Base-by-base conservation (phyloP, 805 yeast genomes). In the Peterozyma toletana region DNA sequence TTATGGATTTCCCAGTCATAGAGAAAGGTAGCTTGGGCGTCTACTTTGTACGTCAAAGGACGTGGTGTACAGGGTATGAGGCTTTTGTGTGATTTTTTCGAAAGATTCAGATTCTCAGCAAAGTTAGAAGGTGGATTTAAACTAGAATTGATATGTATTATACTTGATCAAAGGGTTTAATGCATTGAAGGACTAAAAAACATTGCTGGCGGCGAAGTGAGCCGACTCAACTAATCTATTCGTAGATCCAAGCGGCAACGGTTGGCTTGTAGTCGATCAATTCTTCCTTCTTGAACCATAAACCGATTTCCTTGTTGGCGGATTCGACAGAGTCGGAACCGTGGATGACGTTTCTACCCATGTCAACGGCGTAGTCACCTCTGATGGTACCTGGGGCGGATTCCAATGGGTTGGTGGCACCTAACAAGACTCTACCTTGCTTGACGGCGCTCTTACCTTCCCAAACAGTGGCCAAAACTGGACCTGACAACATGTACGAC, bases 361-460 rank as follows among this genome's bases (percentile, higher is more conserved):
- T 88, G 74, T 93, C 99, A 61, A 93, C 75, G 68, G 97, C 99
- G 59, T 73, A 93, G 77, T 93, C 99, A 70, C 96, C 98, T 79
- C 99, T 89, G 80, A 93, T 93, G 73, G 99, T 93, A 71, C 99
- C 99, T 71, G 98, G 98, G 56, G 95, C 91, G 59, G 96, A 86
- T 60, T 79, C 82, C 67, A 84, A 78, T 67, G 99, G 99, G 86
- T 93, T 91, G 71, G 99, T 93, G 59, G 99, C 98, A 75, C 99
- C 99, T 63, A 93, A 82, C 68, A 93, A 83, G 62, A 78, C 83
- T 77, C 99, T 86, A 70, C 99, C 99, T 71, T 87, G 96, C 78
- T 91, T 90, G 71, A 93, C 99, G 68, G 82, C 99, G 65, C 93
- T 97, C 78, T 90, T 93, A 73, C 99, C 99, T 75, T 93, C 98